Base-by-base conservation (phyloP, 2,329 filamentous ascomycete genomes). In the Botrytis cinerea region DNA sequence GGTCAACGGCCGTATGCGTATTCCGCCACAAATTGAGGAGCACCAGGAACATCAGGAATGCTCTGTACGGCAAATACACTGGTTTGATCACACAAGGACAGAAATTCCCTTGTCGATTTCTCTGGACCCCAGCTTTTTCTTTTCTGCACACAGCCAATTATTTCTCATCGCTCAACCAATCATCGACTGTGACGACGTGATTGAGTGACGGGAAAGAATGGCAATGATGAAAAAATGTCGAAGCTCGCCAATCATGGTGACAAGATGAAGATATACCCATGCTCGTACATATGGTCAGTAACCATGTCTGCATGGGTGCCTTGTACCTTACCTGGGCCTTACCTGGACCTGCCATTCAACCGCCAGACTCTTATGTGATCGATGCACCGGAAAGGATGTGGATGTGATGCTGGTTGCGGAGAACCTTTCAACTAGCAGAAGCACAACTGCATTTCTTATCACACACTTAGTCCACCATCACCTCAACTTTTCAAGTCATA, bases 381-480 rank as follows among this genome's bases (percentile, higher is more conserved):
- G 69, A 63, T 51, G 57, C 69, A 64, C 18, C 20, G 59, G 59
- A 22, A 25, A 51, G 59, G 57, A 64, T 32, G 38, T 60, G 51
- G 62, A 46, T 64, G 40, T 64, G 62, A 64, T 70, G 40, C 28
- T 38, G 54, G 25, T 45, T 71, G 69, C 69, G 57, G 69, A 71
- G 69, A 71, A 70, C n/a, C 51, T 57, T 59, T 40, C 18, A 32
- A 69, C 14, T 69, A 43, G 61, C 28, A 45, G 45, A 66, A 66
- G 20, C 46, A 67, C 46, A 51, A 68, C 64, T 48, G 57, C 57
- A 71, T n/a, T 64, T n/a, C 54, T 62, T 22, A 64, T 62, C 69
- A 64, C 69, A 51, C 38, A 71, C 69, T 43, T 51, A 71, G 48
- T 38, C 28, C 69, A 63, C 69, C 20, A 35, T 35, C 54, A 60